These are phyloP conservation scores for Clavulina sp. DNA, from an alignment of 768 basidiomycete genomes.

Conservation along the genomic window DNA sequence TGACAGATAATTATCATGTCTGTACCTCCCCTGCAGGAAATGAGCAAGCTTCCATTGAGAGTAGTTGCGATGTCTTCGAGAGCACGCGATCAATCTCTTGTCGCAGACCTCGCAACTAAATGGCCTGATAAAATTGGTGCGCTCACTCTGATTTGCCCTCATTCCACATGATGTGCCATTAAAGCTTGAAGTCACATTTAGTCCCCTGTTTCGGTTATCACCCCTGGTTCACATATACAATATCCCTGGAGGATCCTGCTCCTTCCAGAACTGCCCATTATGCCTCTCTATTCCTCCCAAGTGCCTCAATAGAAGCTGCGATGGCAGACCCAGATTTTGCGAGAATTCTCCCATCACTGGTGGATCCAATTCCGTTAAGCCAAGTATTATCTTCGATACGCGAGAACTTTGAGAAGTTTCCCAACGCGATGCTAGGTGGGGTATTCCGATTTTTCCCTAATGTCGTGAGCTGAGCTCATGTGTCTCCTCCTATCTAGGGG, in stretches of 20 bases:
- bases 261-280: conserved; percentile 61
- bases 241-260: conserved; percentile 30
- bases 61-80: conserved; percentile 60
- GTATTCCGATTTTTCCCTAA: neutral
- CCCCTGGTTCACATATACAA: conserved; percentile 82
- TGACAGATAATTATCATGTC: too few species aligned
- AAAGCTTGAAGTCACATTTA: too few species aligned
- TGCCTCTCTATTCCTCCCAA: conserved; percentile 40
- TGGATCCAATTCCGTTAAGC: conserved; percentile 47
- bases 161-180: too few species aligned
- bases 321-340: conserved; percentile 27
- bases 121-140: conserved; percentile 41
- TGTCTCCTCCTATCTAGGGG: conserved; percentile 33
- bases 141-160: too few species aligned
- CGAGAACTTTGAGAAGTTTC: conserved; percentile 38
- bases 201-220: conserved; percentile 90
- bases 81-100: conserved; percentile 47
- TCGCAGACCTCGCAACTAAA: conserved; percentile 41
- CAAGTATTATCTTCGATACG: conserved; percentile 45
- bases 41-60: conserved; percentile 41
- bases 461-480: neutral
- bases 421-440: conserved; percentile 45
- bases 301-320: conserved; percentile 8
- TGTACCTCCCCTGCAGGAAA: conserved; percentile 21
- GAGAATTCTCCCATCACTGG: conserved; percentile 43